Base-by-base conservation (phyloP, 2,329 filamentous ascomycete species). In the Ascosphaera apis region DNA sequence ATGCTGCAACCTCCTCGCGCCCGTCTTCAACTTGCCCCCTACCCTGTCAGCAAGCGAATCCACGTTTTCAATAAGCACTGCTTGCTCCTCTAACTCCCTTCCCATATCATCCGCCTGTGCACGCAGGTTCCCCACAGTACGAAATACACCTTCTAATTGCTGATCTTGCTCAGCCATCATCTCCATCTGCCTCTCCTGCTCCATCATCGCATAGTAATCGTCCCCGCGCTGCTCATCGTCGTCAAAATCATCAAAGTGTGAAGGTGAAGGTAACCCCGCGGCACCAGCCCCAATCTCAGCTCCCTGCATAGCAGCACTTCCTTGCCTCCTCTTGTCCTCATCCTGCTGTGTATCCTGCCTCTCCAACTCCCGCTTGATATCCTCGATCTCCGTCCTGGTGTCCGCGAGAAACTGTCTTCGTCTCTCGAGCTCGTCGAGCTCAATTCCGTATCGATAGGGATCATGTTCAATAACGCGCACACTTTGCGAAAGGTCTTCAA, bases 81-180 rank as follows among this genome's bases (percentile, higher is more conserved):
- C 68, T 63, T 98, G 88, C 60, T 98, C 88, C 57, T 93, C 91
- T 33, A 98, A 63, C 61, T 98, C 88, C 39, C 86, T 66, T 1
- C 88, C 86, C 86, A 98, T 98, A 46, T 83, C 80, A 55, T 91
- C 76, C 1, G 88, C 91, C 63, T 95, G 88, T 50, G 77, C 67
- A 38, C 86, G 66, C 50, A 98, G 58, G 51, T 83, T 93, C 2
- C 84, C 86, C 16, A 98, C 88, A 1, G 86, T 95, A 44, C 75
- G 71, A 52, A 91, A 92, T 33, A 98, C 86, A 12, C 79, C 80
- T 51, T 95, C 86, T 1, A 98, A 66, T 47, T 88, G 78, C 57
- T 84, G 67, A 52, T 98, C 88, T 62, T 98, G 88, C 55, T 93
- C 82, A 44, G 76, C 71, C 77, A 98, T 84, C 57, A 98, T 78